phyloP scores from a whole-genome alignment of 2,329 filamentous ascomycete genomes.

The Penicillium sp. region DNA sequence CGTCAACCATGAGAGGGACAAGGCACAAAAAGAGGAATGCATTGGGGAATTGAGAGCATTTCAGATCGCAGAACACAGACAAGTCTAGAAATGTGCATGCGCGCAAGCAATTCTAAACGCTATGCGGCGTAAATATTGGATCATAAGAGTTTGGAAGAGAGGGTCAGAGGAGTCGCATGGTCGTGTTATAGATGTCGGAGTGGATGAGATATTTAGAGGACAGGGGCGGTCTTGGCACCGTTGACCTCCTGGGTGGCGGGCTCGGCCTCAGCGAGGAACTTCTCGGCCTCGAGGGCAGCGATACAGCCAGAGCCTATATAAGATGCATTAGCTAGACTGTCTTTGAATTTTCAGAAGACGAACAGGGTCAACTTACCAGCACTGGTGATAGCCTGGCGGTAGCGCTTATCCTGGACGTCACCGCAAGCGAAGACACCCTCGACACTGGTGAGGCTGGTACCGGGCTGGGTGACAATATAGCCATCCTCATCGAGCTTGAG shows the following conservation, averaged over 20 bases:
- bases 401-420: conserved; percentile 98
- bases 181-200: background rate
- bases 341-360: background rate
- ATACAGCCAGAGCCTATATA: conserved; percentile 82
- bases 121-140: conserved; percentile 10
- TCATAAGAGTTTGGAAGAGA: conserved; percentile 13
- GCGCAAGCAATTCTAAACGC: conserved; percentile 16
- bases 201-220: conserved; percentile 53
- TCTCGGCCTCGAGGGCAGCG: conserved; percentile 93
- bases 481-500: conserved; percentile 85
- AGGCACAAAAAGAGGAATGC: conserved; percentile 15
- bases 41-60: conserved; percentile 19
- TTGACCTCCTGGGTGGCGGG: conserved; percentile 37
- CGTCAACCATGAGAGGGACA: conserved; percentile 19
- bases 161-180: background rate
- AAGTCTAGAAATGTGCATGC: conserved; percentile 20
- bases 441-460: conserved; percentile 83
- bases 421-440: conserved; percentile 95
- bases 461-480: conserved; percentile 87
- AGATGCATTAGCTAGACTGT: background rate
- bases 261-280: conserved; percentile 77
- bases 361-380: conserved; percentile 67
- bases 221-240: conserved; percentile 64
- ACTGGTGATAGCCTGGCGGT: conserved; percentile 96
- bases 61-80: conserved; percentile 16